These are phyloP conservation scores for Suillus tomentosus DNA, from an alignment of 768 basidiomycete genomes.

Conservation along the genomic window DNA sequence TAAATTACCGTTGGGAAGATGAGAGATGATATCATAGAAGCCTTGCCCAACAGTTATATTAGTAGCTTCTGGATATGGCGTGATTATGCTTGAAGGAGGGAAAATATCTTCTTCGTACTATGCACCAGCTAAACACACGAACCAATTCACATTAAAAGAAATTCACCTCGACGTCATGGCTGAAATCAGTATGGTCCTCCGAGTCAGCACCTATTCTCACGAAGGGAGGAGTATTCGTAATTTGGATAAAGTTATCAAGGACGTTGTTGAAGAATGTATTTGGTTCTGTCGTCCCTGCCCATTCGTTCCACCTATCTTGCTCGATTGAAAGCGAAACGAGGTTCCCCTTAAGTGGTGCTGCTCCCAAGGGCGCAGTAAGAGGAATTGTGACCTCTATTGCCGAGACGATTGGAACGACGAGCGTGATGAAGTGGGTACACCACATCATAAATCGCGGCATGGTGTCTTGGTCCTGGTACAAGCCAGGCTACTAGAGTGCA, in stretches of 20 bases:
- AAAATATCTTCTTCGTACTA: constrained; percentile 52
- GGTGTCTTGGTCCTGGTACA: not conserved
- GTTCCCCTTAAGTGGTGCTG: constrained; percentile 43
- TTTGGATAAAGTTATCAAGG: constrained; percentile 53
- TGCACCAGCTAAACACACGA: not conserved
- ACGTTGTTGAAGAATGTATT: constrained; percentile 65
- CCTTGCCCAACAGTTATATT: constrained; percentile 59
- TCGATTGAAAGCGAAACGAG: constrained; percentile 69
- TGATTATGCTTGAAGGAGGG: constrained; percentile 46
- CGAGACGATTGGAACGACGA: constrained; percentile 11
- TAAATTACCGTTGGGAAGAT: constrained; percentile 49
- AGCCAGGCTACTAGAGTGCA: not conserved
- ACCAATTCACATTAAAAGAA: not conserved
- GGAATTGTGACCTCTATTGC: constrained; percentile 42
- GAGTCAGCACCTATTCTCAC: constrained; percentile 63
- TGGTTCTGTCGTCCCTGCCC: constrained; percentile 51
- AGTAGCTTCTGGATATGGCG: constrained; percentile 69
- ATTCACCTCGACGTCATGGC: constrained; percentile 46
- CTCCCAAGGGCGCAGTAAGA: constrained; percentile 35
- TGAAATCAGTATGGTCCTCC: constrained; percentile 60
- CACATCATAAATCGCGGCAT: constrained; percentile 15
- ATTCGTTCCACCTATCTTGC: constrained; percentile 71
- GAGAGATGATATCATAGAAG: constrained; percentile 54
- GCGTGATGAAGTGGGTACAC: constrained; percentile 8
- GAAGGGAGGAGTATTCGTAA: constrained; percentile 54